Conservation (phyloP, 1,139 yeast genomes). For the Zygosaccharomyces pseudobailii region DNA sequence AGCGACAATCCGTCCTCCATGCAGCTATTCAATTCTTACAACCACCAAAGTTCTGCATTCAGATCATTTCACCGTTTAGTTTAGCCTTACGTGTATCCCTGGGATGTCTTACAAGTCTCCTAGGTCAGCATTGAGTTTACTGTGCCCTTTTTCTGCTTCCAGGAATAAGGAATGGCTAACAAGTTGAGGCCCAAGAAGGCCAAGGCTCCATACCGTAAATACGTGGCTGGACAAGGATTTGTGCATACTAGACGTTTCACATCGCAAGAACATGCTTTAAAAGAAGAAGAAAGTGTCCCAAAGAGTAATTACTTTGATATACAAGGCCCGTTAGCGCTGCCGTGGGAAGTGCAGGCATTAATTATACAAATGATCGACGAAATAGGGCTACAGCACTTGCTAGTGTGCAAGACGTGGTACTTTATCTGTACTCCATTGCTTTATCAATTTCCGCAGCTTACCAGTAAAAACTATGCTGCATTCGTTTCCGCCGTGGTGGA, state of each 20-base stretch:
- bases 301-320: not conserved
- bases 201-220: constrained; percentile 71
- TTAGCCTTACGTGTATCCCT: not conserved
- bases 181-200: constrained; percentile 80
- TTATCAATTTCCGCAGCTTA: constrained; percentile 58
- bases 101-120: constrained; percentile 5
- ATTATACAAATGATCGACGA: constrained; percentile 43
- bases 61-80: not conserved
- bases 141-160: not conserved
- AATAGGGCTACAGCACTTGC: constrained; percentile 48
- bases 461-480: constrained; percentile 59
- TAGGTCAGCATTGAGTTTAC: not conserved
- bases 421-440: constrained; percentile 53
- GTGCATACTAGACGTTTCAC: constrained; percentile 24
- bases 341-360: constrained; percentile 51
- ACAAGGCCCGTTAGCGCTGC: constrained; percentile 31
- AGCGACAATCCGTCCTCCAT: not conserved
- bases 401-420: constrained; percentile 62
- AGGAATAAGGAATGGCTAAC: constrained; percentile 54
- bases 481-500: constrained; percentile 67
- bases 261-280: constrained; percentile 1
- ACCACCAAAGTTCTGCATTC: not conserved
- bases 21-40: not conserved
- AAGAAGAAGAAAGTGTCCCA: constrained; percentile 4
- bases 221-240: constrained; percentile 58